Conservation (phyloP, 805 yeast species). For the Candida gorgasii region DNA sequence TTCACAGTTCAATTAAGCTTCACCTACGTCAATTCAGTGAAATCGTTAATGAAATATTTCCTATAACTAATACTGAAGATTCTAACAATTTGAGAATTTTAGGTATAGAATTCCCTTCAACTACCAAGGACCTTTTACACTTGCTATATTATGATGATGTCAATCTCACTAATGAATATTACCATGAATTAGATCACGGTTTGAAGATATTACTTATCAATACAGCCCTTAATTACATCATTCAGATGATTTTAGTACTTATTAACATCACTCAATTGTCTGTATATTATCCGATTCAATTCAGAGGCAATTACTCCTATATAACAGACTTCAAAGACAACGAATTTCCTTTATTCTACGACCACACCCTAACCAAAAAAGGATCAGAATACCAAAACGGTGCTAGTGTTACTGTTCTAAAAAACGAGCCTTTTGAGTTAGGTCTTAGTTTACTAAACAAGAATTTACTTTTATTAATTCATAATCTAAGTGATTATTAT, state of each 20-base stretch:
- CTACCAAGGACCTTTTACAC: conserved; percentile 28
- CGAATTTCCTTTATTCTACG: conserved; percentile 31
- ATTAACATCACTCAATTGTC: conserved; percentile 26
- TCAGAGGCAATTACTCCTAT: conserved; percentile 21
- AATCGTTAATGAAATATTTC: conserved; percentile 25
- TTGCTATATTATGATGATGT: conserved; percentile 27
- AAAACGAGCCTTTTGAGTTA: conserved; percentile 31
- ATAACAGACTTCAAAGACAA: conserved; percentile 26
- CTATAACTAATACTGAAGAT: conserved; percentile 25
- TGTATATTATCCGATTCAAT: conserved; percentile 29
- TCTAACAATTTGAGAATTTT: conserved; percentile 28
- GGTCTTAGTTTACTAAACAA: conserved; percentile 34
- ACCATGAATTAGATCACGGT: conserved; percentile 13
- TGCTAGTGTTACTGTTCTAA: conserved; percentile 1
- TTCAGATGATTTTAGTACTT: conserved; percentile 25
- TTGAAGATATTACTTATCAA: conserved; percentile 28
- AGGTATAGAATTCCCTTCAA: conserved; percentile 38
- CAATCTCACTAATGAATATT: conserved; percentile 11
- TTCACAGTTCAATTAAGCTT: conserved; percentile 23
- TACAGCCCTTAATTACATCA: conserved; percentile 32
- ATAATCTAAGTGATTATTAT: conserved; percentile 20
- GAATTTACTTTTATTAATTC: conserved; percentile 28
- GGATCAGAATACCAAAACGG: conserved; percentile 14
- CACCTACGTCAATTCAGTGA: conserved; percentile 16
- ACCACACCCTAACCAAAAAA: conserved; percentile 22